Evolutionary conservation across 179 eudicot species (phyloP).

Genomic region (Gypsophila paniculata): DNA sequence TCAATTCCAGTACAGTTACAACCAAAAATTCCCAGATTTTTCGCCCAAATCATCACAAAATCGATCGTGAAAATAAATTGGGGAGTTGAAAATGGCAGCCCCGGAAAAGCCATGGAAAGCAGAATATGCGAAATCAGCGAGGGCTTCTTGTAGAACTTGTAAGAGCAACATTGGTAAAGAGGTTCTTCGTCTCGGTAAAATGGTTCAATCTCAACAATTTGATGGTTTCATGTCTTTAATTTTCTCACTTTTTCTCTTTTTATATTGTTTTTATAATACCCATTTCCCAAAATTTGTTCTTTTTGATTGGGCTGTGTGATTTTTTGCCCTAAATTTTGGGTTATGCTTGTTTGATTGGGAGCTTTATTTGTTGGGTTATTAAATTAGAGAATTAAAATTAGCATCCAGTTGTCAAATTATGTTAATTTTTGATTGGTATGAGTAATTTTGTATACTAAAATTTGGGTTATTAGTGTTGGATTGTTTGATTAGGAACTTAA

Average conservation of each 20-base stretch:
- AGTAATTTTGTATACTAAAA: too few species aligned
- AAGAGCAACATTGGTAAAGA: constrained; percentile 65
- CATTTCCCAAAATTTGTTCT: constrained; percentile 6
- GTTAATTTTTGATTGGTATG: too few species aligned
- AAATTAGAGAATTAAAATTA: too few species aligned
- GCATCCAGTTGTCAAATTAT: too few species aligned
- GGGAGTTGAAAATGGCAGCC: constrained; percentile 52
- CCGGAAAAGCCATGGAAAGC: constrained; percentile 93
- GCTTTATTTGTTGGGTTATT: too few species aligned
- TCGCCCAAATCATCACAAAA: too few species aligned
- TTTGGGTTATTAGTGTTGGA: too few species aligned
- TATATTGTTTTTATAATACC: not conserved
- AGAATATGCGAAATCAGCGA: constrained; percentile 89
- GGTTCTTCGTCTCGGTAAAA: constrained; percentile 75
- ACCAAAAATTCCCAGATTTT: not conserved
- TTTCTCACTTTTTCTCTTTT: not conserved
- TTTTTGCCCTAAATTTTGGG: not conserved
- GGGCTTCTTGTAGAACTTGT: constrained; percentile 85
- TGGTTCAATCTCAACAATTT: constrained; percentile 92
- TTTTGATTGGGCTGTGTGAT: not conserved
- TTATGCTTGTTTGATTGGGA: too few species aligned
- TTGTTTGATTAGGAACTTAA: too few species aligned
- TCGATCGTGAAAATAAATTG: constrained; percentile 1
- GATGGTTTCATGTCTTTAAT: constrained; percentile 97
- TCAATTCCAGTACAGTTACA: too few species aligned